Evolutionary conservation across 768 basidiomycete species (phyloP).

Genomic region (Lentinus tigrinus): DNA sequence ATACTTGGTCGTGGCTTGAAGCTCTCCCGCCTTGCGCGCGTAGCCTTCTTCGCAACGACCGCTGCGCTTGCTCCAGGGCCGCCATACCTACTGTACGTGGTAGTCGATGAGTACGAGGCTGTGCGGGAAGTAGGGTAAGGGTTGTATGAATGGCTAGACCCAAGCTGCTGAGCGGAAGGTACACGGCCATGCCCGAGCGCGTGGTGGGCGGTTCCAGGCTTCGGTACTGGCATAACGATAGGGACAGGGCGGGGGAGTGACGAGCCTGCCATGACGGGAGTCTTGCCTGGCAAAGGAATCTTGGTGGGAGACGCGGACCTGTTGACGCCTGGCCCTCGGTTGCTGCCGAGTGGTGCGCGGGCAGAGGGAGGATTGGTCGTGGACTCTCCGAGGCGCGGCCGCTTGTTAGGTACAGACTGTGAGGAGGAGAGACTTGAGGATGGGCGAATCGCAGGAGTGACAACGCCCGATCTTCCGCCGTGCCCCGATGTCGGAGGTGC

Average conservation of each 20-base stretch:
- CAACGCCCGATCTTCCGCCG: constrained; percentile 35
- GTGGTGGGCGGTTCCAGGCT: constrained; percentile 51
- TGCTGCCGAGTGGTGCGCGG: constrained; percentile 27
- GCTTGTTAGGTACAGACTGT: constrained; percentile 60
- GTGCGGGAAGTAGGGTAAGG: constrained; percentile 13
- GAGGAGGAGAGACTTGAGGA: constrained; percentile 41
- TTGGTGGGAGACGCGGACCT: constrained; percentile 49
- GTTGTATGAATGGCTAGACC: constrained; percentile 22
- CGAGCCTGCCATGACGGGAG: constrained; percentile 28
- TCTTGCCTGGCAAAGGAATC: constrained; percentile 33
- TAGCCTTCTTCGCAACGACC: constrained; percentile 43
- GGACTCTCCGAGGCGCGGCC: constrained; percentile 53
- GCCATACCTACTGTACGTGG: constrained; percentile 17
- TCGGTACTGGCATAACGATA: constrained; percentile 50
- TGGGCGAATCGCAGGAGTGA: constrained; percentile 65
- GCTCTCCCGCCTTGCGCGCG: constrained; percentile 66
- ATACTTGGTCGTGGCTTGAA: constrained; percentile 80
- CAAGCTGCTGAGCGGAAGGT: constrained; percentile 32
- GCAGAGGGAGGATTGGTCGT: constrained; percentile 18
- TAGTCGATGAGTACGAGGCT: constrained; percentile 16
- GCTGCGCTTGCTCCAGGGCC: constrained; percentile 9
- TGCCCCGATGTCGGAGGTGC: constrained; percentile 29
- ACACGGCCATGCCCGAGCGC: constrained; percentile 54
- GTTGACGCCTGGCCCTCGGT: constrained; percentile 28
- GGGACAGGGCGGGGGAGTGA: constrained; percentile 40